Evolutionary conservation across 257 asterid species (phyloP).

Genomic region (Eucommia ulmoides): DNA sequence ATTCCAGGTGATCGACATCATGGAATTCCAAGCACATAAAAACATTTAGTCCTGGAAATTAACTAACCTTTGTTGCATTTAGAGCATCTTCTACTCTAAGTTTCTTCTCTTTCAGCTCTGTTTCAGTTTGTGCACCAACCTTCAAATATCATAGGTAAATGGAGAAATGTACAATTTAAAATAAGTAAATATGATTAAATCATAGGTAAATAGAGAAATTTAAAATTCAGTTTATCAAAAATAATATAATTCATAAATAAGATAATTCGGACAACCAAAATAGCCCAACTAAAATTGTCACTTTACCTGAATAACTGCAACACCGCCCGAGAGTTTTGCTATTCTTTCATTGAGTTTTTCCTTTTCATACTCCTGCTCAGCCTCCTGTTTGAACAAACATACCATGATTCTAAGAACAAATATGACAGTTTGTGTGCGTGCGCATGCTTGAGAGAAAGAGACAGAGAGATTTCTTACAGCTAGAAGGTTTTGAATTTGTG

Average conservation of each 20-base stretch:
- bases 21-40: not conserved
- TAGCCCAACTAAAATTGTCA: not conserved
- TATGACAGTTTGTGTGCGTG: not conserved
- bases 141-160: conserved; percentile 14
- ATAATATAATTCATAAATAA: too few relatives aligned
- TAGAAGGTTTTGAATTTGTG: conserved; percentile 71
- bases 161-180: too few relatives aligned
- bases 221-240: too few relatives aligned
- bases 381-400: conserved; percentile 31
- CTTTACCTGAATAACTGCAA: conserved; percentile 96
- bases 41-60: not conserved
- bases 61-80: conserved; percentile 81
- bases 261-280: not conserved
- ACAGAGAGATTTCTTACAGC: conserved; percentile 34
- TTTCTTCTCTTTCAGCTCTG: conserved; percentile 92
- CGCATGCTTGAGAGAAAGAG: not conserved
- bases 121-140: conserved; percentile 99
- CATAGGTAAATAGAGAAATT: too few relatives aligned
- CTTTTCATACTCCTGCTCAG: conserved; percentile 91
- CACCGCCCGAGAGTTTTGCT: conserved; percentile 96
- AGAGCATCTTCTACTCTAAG: conserved; percentile 99
- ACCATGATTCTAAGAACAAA: not conserved
- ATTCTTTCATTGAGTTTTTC: conserved; percentile 84
- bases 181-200: too few relatives aligned
- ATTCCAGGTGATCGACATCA: not conserved